Percentiles rank a stretch among this genome's conserved stretches.
phyloP scores from a whole-genome alignment of 495 filamentous ascomycete species.

The Mytilinidion resinicola region DNA sequence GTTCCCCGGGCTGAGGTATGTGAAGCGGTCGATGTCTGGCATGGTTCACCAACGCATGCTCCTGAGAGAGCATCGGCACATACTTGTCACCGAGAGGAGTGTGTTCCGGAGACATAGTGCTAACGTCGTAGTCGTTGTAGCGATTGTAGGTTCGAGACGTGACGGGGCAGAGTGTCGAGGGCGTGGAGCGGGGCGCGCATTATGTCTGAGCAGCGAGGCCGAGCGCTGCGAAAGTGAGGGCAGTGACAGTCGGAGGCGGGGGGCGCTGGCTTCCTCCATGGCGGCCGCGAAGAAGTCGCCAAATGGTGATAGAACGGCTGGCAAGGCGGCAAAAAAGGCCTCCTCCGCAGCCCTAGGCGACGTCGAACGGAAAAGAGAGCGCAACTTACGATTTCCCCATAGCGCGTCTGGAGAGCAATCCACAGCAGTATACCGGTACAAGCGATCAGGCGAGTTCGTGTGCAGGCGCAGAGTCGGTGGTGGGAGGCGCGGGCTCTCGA shows the following conservation, averaged over 20 bases:
- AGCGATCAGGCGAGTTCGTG: conserved; percentile 1
- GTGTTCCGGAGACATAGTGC: background rate
- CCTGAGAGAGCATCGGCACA: conserved; percentile 7
- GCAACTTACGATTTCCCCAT: conserved; percentile 33
- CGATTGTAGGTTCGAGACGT: background rate
- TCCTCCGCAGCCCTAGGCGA: too few species aligned
- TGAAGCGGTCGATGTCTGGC: conserved; percentile 11
- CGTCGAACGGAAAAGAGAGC: background rate
- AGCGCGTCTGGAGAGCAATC: background rate
- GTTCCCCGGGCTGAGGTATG: conserved; percentile 17
- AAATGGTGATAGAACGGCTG: background rate
- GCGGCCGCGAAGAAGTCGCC: conserved; percentile 1
- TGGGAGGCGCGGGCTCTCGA: background rate
- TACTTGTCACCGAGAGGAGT: conserved; percentile 6
- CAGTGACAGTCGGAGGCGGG: too few species aligned
- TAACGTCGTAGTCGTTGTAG: conserved; percentile 3
- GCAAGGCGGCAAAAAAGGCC: background rate
- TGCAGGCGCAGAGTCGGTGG: conserved; percentile 1
- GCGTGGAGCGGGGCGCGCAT: background rate
- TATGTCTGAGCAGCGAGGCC: background rate
- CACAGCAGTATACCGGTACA: background rate
- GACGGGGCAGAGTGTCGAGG: background rate
- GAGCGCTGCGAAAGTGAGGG: background rate
- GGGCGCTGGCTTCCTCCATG: background rate
- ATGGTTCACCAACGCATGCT: conserved; percentile 12